Evolutionary conservation across 2,329 filamentous ascomycete genomes (phyloP).

Genomic region (Aspergillus chevalieri): DNA sequence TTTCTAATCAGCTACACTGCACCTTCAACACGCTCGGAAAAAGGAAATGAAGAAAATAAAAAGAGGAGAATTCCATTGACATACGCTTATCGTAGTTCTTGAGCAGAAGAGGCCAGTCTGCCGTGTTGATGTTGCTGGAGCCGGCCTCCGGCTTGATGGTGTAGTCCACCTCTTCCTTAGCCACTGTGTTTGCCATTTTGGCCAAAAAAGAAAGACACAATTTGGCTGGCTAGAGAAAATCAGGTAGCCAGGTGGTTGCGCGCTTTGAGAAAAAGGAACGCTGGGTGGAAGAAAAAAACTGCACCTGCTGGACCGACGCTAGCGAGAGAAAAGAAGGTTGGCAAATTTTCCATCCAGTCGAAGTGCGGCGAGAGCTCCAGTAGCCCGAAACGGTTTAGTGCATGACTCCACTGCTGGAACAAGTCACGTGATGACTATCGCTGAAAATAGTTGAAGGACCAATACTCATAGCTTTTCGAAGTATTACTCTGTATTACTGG

Average conservation of each 20-base stretch:
- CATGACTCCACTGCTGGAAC: neutral
- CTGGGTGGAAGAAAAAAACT: constrained; percentile 11
- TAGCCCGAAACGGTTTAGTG: constrained; percentile 17
- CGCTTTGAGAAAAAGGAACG: constrained; percentile 15
- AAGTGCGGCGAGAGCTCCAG: constrained; percentile 18
- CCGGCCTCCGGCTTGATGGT: constrained; percentile 87
- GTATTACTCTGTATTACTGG: no score
- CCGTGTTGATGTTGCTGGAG: constrained; percentile 73
- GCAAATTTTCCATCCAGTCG: constrained; percentile 18
- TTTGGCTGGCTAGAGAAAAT: constrained; percentile 11
- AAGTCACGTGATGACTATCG: neutral
- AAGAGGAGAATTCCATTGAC: constrained; percentile 29
- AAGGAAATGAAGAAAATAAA: neutral
- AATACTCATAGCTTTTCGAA: neutral
- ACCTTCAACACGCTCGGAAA: constrained; percentile 3
- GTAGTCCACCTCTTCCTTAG: constrained; percentile 63
- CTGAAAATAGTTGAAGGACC: constrained; percentile 10
- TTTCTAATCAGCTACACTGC: neutral
- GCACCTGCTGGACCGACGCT: constrained; percentile 15
- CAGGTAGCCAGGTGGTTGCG: constrained; percentile 11
- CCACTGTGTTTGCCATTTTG: constrained; percentile 41
- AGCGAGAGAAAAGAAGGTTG: constrained; percentile 17
- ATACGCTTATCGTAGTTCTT: constrained; percentile 92
- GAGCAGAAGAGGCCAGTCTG: constrained; percentile 84
- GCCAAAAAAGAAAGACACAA: constrained; percentile 5